Conservation (phyloP, 352 stramenopile species). For the Phytophthora fragariaefolia region DNA sequence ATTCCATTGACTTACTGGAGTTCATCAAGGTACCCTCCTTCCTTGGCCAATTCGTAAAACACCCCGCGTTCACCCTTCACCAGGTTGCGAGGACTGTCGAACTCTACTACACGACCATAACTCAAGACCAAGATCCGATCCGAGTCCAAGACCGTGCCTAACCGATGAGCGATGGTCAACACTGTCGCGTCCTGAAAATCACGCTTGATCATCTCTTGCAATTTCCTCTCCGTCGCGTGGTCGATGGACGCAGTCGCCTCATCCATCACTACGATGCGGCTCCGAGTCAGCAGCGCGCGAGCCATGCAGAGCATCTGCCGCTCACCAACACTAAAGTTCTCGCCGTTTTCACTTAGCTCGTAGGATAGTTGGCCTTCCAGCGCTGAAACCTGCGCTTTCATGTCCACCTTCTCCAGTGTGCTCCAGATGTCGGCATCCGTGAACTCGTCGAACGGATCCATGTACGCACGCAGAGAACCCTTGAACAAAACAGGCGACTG, state of each 20-base stretch:
- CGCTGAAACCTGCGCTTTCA: slow-evolving; percentile 46
- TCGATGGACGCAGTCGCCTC: slow-evolving; percentile 64
- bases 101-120: slow-evolving; percentile 82
- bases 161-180: slow-evolving; percentile 93
- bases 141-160: slow-evolving; percentile 48
- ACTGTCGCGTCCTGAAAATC: slow-evolving; percentile 90
- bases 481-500: slow-evolving; percentile 90
- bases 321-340: slow-evolving; percentile 70
- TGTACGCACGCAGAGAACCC: slow-evolving; percentile 80
- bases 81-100: slow-evolving; percentile 66
- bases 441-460: slow-evolving; percentile 89
- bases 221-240: slow-evolving; percentile 53
- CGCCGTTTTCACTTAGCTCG: slow-evolving; percentile 62
- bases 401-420: slow-evolving; percentile 70
- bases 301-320: slow-evolving; percentile 93
- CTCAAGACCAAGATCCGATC: slow-evolving; percentile 89
- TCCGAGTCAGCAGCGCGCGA: slow-evolving; percentile 85
- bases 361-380: slow-evolving; percentile 28
- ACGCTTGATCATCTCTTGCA: slow-evolving; percentile 42
- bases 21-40: slow-evolving; percentile 13
- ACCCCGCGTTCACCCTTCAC: slow-evolving; percentile 12
- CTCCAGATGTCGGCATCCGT: slow-evolving; percentile 72
- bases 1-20: neutral
- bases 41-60: slow-evolving; percentile 33
- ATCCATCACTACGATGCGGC: slow-evolving; percentile 92